Evolutionary conservation across 2,329 filamentous ascomycete genomes (phyloP).

Genomic region (Aspergillus pseudotamarii): DNA sequence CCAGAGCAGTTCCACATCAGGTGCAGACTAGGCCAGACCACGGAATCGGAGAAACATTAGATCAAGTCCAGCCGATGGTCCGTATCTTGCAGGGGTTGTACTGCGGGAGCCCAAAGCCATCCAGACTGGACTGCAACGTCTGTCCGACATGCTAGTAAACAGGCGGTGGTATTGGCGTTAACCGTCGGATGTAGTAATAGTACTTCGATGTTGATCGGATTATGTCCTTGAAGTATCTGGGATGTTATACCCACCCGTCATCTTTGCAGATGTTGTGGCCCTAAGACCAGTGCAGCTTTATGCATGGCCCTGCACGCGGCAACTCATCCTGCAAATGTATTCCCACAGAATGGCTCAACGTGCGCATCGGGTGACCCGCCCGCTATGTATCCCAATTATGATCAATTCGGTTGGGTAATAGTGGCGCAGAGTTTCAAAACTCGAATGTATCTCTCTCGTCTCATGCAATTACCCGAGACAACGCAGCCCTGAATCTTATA

Average conservation of each 20-base stretch:
- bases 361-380: slow-evolving; percentile 6
- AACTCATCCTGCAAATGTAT: slow-evolving; percentile 3
- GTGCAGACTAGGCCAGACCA: neutral
- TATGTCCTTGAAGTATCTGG: neutral
- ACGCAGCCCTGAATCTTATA: neutral
- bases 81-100: neutral
- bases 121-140: neutral
- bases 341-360: neutral
- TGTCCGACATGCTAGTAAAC: neutral
- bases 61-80: neutral
- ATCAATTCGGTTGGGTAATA: slow-evolving; percentile 5
- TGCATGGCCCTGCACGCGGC: slow-evolving; percentile 10
- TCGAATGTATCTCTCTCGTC: slow-evolving; percentile 5
- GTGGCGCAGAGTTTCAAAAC: neutral
- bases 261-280: neutral
- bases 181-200: neutral
- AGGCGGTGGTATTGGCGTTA: neutral
- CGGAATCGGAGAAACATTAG: slow-evolving; percentile 5
- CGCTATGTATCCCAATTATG: neutral
- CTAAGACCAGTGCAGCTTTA: neutral
- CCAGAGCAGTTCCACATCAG: slow-evolving; percentile 8
- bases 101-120: neutral
- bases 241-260: neutral
- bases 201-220: neutral
- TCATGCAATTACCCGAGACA: slow-evolving; percentile 18